Evolutionary conservation across 352 stramenopile genomes (phyloP).

Genomic region (Pythium brachiatum): DNA sequence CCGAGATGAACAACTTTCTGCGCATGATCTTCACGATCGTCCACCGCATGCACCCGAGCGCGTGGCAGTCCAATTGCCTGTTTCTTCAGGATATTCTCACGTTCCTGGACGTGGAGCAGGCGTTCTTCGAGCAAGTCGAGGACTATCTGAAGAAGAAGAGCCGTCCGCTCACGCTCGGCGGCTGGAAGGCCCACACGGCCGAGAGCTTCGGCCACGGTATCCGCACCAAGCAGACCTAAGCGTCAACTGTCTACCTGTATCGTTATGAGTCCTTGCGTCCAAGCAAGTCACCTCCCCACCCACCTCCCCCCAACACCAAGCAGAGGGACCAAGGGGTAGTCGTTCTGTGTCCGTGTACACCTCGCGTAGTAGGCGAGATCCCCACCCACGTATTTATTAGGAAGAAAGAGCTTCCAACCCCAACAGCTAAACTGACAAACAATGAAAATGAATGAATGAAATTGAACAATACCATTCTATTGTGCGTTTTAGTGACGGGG

Average conservation of each 20-base stretch:
- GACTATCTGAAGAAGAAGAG: constrained; percentile 59
- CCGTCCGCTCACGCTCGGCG: constrained; percentile 66
- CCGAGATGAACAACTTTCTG: constrained; percentile 84
- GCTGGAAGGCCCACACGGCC: constrained; percentile 74
- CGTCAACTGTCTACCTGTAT: neutral
- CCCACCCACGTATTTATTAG: constrained; percentile 11
- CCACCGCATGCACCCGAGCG: constrained; percentile 65
- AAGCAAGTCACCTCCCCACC: neutral
- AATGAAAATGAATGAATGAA: constrained; percentile 20
- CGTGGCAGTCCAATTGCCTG: constrained; percentile 65
- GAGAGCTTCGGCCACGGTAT: constrained; percentile 81
- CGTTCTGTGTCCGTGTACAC: constrained; percentile 21
- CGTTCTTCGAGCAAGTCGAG: constrained; percentile 71
- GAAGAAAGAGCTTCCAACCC: neutral
- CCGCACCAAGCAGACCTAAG: constrained; percentile 29
- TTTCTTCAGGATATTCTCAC: constrained; percentile 79
- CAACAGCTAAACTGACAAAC: neutral
- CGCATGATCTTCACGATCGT: constrained; percentile 78
- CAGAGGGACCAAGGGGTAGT: constrained; percentile 25
- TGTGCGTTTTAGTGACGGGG: constrained; percentile 6
- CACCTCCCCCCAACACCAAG: constrained; percentile 1
- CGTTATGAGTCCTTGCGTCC: neutral
- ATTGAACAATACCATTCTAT: constrained; percentile 17
- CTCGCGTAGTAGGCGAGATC: neutral
- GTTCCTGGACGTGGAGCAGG: constrained; percentile 78